These are phyloP conservation scores for Cenchrus purpureus DNA, from an alignment of 176 grass and related monocot species.

Conservation along the genomic window DNA sequence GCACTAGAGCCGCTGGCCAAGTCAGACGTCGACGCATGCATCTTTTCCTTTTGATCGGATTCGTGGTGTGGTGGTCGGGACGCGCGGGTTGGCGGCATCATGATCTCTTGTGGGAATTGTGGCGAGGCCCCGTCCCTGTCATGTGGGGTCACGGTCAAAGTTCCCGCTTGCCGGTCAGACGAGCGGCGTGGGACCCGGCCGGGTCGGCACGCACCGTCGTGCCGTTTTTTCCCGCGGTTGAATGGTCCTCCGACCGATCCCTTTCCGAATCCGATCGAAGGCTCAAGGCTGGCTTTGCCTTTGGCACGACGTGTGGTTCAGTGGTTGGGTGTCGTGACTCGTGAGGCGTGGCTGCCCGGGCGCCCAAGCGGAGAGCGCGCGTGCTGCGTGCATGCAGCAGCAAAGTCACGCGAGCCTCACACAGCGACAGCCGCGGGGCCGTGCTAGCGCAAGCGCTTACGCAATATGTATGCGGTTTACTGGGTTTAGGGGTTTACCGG, in stretches of 20 bases:
- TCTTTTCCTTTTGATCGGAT: neutral
- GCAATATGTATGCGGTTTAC: neutral
- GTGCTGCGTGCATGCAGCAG: no score
- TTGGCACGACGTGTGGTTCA: no score
- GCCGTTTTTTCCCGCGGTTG: neutral
- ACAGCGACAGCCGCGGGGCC: neutral
- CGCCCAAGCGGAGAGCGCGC: neutral
- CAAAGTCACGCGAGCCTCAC: neutral
- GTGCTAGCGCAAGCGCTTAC: constrained; percentile 26
- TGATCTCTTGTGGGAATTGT: neutral
- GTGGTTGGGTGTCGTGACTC: neutral
- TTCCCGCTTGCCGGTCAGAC: neutral
- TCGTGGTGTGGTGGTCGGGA: neutral
- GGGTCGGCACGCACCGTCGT: neutral
- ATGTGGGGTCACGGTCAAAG: neutral
- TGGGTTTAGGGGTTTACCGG: no score
- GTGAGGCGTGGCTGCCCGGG: neutral
- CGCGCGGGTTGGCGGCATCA: neutral
- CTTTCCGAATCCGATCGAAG: neutral
- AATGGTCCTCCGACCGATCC: neutral
- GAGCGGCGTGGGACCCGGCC: neutral
- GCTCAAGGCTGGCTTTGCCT: neutral
- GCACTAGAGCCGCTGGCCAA: constrained; percentile 1
- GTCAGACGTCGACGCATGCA: neutral
- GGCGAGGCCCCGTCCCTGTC: neutral